Percentiles rank a stretch among this genome's conserved stretches.
Evolutionary conservation across 306 rosid genomes (phyloP).

Genomic region (Myrica gale): DNA sequence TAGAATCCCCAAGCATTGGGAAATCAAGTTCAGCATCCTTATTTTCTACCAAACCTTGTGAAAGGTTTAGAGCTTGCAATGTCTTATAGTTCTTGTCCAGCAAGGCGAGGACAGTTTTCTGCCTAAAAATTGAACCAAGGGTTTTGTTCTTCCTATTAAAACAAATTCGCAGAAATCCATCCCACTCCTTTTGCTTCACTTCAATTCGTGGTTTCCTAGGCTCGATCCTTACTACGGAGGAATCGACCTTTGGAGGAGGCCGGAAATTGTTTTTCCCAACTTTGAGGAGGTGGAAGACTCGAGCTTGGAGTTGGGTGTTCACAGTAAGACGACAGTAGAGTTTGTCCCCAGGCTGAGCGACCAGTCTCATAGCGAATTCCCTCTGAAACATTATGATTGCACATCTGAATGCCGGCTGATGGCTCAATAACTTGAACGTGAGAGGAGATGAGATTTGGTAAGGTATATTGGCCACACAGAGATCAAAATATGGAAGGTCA

Average conservation of each 20-base stretch:
- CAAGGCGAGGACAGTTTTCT: conserved; percentile 67
- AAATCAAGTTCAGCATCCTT: conserved; percentile 32
- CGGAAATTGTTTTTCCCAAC: conserved; percentile 92
- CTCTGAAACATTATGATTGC: conserved; percentile 95
- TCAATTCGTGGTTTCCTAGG: conserved; percentile 73
- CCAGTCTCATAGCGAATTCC: conserved; percentile 91
- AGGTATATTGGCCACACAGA: conserved; percentile 92
- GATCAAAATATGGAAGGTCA: conserved; percentile 87
- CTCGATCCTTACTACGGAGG: conserved; percentile 84
- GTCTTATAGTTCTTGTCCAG: conserved; percentile 85
- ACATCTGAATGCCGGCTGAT: conserved; percentile 76
- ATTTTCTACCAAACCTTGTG: conserved; percentile 39
- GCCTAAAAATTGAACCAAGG: conserved; percentile 84
- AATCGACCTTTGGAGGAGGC: conserved; percentile 91
- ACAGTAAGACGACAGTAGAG: conserved; percentile 88
- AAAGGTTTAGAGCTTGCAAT: conserved; percentile 50
- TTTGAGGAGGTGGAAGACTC: conserved; percentile 86
- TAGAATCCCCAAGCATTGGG: conserved; percentile 31
- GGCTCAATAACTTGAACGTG: conserved; percentile 80
- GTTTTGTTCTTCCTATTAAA: conserved; percentile 92
- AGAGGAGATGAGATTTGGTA: conserved; percentile 98
- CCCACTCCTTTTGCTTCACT: conserved; percentile 88
- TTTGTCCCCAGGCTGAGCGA: conserved; percentile 93
- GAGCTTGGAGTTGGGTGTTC: conserved; percentile 77
- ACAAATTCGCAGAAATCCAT: conserved; percentile 78